Evolutionary conservation across 257 asterid species (phyloP).

Genomic region (Solanum sparsipilum): DNA sequence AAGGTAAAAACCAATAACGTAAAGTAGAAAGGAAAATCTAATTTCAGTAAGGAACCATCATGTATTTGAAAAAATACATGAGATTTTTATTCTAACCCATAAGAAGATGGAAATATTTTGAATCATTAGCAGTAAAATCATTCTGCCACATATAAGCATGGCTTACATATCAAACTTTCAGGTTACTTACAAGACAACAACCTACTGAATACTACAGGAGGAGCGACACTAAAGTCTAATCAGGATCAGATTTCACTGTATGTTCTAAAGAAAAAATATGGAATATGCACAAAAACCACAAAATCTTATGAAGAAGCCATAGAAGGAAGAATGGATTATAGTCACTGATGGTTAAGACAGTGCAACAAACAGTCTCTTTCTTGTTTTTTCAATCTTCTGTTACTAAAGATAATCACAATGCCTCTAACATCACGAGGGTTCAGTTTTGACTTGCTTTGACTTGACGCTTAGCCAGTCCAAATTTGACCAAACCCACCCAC

Average conservation of each 20-base stretch:
- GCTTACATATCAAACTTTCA: neutral
- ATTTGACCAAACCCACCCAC: neutral
- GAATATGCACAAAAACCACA: neutral
- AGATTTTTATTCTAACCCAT: neutral
- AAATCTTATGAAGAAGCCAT: neutral
- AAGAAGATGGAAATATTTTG: neutral
- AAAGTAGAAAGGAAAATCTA: neutral
- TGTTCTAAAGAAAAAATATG: neutral
- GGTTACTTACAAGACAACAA: neutral
- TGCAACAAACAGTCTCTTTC: neutral
- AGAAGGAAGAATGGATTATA: neutral
- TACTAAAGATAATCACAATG: neutral
- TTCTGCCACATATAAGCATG: neutral
- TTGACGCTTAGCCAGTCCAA: neutral
- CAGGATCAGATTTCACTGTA: neutral
- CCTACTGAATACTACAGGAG: neutral
- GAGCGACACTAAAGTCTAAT: neutral
- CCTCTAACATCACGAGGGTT: neutral
- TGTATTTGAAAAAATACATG: neutral
- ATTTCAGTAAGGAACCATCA: neutral
- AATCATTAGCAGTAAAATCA: neutral
- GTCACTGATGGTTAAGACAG: neutral
- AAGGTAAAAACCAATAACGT: neutral
- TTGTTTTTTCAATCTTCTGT: neutral
- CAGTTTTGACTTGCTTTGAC: neutral